Evolutionary conservation across 148 eudicot genomes (phyloP).

Genomic region (Rhododendron griersonianum): DNA sequence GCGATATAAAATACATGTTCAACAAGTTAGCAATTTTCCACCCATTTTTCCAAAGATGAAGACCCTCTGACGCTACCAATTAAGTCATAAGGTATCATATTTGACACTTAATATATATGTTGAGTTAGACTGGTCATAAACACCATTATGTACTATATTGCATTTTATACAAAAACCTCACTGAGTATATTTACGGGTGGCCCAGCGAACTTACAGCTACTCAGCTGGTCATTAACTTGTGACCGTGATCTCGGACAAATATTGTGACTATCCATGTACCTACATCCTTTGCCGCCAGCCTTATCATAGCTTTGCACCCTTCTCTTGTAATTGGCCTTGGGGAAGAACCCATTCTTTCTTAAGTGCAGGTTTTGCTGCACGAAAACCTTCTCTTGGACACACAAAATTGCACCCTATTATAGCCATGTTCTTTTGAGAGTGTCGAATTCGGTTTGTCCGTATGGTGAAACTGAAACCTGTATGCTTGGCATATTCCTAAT

Average conservation of each 20-base stretch:
- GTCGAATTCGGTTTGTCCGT: slow-evolving; percentile 1
- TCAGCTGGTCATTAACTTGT: not conserved
- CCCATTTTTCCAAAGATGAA: not conserved
- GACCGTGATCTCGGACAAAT: not conserved
- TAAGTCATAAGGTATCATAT: not conserved
- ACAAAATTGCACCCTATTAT: not conserved
- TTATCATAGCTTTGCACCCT: slow-evolving; percentile 7
- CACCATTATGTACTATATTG: not conserved
- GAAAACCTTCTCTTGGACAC: slow-evolving; percentile 7
- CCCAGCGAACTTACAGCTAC: slow-evolving; percentile 5
- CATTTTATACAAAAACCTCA: not conserved
- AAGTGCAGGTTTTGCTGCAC: slow-evolving; percentile 7
- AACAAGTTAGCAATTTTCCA: not conserved
- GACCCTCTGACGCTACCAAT: not conserved
- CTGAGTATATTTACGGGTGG: slow-evolving; percentile 7
- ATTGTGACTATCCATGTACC: slow-evolving; percentile 3
- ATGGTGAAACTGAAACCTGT: slow-evolving; percentile 1
- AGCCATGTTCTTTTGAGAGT: slow-evolving; percentile 5
- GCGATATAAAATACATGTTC: not conserved
- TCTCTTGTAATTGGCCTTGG: slow-evolving; percentile 9
- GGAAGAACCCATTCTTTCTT: not conserved
- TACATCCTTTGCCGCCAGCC: slow-evolving; percentile 2
- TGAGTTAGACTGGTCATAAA: not conserved
- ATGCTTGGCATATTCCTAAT: slow-evolving; percentile 7
- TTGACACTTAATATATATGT: too few relatives aligned